phyloP scores from a whole-genome alignment of 164 flowering plant species.

The Protea cynaroides region DNA sequence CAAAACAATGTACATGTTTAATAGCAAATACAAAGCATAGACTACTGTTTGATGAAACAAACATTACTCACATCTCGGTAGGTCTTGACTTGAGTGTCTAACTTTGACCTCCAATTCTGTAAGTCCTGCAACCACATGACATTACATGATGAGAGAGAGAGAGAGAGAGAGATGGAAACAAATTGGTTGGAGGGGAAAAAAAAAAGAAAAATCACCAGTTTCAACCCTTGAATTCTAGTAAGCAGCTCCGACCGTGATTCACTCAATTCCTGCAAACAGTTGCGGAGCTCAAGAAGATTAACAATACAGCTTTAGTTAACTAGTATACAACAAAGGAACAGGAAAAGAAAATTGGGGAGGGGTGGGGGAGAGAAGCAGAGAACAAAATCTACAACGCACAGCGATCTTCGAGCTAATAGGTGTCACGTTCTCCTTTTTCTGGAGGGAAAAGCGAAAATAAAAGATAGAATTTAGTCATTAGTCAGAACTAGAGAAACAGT shows the following conservation, averaged over 20 bases:
- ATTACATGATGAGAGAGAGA: not conserved
- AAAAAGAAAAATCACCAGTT: constrained; percentile 43
- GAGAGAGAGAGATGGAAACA: not conserved
- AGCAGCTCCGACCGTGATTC: constrained; percentile 75
- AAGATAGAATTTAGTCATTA: not conserved
- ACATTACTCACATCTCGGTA: constrained; percentile 64
- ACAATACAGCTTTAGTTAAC: not conserved
- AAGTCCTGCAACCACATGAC: constrained; percentile 40
- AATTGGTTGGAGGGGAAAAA: not conserved
- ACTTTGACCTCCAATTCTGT: constrained; percentile 82
- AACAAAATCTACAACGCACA: constrained; percentile 21
- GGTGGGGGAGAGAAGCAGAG: not conserved
- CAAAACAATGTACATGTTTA: not conserved
- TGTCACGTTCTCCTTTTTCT: constrained; percentile 57
- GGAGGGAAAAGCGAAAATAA: constrained; percentile 11
- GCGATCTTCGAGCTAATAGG: constrained; percentile 50
- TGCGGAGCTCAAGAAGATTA: not conserved
- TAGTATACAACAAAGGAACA: too few relatives aligned
- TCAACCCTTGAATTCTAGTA: constrained; percentile 65
- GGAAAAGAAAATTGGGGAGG: too few relatives aligned
- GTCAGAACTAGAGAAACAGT: not conserved
- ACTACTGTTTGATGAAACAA: not conserved
- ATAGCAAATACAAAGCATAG: not conserved
- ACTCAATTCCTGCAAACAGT: constrained; percentile 50
- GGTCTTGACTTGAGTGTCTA: constrained; percentile 76